A percentile compares a stretch with the other conserved stretches of the same genome.
Evolutionary conservation across 2,329 filamentous ascomycete species (phyloP).

Genomic region (Tricladium varicosporioides): DNA sequence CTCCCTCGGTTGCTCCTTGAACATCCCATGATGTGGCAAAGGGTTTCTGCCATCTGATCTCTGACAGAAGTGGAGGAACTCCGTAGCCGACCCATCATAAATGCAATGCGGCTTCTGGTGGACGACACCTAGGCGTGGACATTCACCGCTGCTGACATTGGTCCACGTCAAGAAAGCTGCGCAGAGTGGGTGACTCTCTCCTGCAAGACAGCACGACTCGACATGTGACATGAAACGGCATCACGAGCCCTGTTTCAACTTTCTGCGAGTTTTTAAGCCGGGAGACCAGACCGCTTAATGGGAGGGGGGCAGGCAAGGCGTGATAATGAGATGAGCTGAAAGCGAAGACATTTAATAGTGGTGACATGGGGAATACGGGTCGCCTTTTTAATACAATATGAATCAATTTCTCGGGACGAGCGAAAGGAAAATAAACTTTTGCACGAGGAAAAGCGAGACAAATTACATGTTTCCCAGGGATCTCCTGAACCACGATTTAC

Average conservation of each 20-base stretch:
- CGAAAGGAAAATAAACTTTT: too few relatives aligned
- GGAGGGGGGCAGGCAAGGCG: neutral
- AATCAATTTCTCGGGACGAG: too few relatives aligned
- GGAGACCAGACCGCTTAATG: neutral
- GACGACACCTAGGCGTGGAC: neutral
- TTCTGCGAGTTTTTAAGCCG: neutral
- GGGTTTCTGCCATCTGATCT: neutral
- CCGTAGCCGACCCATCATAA: neutral
- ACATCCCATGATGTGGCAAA: neutral
- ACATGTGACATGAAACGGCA: conserved; percentile 4
- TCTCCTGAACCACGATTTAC: too few relatives aligned
- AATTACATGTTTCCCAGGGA: too few relatives aligned
- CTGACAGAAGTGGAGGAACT: neutral
- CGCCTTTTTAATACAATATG: too few relatives aligned
- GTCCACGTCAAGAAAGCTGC: neutral
- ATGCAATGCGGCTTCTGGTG: too few relatives aligned
- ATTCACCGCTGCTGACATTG: neutral
- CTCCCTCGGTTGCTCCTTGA: too few relatives aligned
- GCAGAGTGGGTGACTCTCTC: neutral
- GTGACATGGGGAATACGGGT: too few relatives aligned
- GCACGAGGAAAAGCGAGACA: too few relatives aligned
- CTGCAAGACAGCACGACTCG: neutral
- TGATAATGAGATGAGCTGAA: neutral
- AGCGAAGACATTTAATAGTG: neutral
- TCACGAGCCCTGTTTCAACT: neutral